Base-by-base conservation (phyloP, 2,329 filamentous ascomycete species). In the Fusarium hostae region DNA sequence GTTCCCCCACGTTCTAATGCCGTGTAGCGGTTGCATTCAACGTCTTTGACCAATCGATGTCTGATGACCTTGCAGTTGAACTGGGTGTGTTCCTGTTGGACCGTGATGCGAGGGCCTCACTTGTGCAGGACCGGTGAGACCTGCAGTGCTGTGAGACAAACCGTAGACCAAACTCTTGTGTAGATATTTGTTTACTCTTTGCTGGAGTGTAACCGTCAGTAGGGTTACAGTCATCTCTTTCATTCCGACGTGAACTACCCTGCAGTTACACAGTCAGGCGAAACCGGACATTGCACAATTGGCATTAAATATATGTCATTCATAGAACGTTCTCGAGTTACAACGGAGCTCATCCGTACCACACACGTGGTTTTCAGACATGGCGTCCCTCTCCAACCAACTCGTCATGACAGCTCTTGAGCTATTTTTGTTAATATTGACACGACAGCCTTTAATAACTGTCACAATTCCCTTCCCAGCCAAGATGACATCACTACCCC, bases 231-330 rank as follows among this genome's bases (percentile, higher is more conserved):
- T 48, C 52, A 34, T 34, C 18, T 35, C 40, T 48, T 18, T 15
- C 18, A 47, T 57, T 35, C 54, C 22, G 13, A 30, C 18, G 16
- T 24, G 9, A 41, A 43, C 57, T 28, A 43, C 57, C 48, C 28
- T 43, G 35, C 35, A 59, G 22, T 10, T 6, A 15, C 22, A 24
- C 26, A 26, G 22, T 26, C 32, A 52, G n/a, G 34, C 48, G 34
- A 52, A 28, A 52, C 20, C 48, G 22, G 32, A 26, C 16, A 3
- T 40, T 39, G 28, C 35, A 65, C 43, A 62, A 59, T 34, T 72
- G 54, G 66, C 63, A 71, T 73, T 69, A 75, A 68, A 66, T 70
- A 65, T 70, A 59, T 74, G 72, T 76, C 74, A 74, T 77, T 75
- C 68, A 76, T 77, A 74, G 55, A 76, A 70, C 63, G 62, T 74